phyloP scores from a whole-genome alignment of 1,284 basidiomycete species.

The Sporisorium reilianum region DNA sequence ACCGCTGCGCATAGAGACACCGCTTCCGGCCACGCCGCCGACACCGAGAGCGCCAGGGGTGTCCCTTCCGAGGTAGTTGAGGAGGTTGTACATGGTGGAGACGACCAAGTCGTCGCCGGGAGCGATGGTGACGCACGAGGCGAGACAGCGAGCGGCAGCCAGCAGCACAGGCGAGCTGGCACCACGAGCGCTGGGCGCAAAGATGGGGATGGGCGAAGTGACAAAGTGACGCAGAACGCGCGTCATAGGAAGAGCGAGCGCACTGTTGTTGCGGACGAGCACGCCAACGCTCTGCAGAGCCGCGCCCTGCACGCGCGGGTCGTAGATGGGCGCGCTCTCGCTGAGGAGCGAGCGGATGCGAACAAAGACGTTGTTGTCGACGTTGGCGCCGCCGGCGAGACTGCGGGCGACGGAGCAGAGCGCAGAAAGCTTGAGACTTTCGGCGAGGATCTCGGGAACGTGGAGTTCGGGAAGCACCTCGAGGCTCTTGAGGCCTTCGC shows the following conservation, averaged over 20 bases:
- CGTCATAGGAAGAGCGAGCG: conserved; percentile 81
- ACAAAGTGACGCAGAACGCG: conserved; percentile 87
- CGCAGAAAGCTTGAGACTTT: conserved; percentile 83
- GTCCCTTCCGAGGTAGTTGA: conserved; percentile 89
- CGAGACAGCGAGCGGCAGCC: conserved; percentile 88
- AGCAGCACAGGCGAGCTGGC: conserved; percentile 81
- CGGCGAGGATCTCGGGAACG: conserved; percentile 54
- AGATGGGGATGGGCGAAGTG: conserved; percentile 86
- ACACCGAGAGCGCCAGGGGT: conserved; percentile 70
- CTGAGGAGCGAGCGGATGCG: conserved; percentile 82
- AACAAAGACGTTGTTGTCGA: conserved; percentile 78
- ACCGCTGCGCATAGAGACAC: conserved; percentile 73
- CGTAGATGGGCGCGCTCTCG: conserved; percentile 82
- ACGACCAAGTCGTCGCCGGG: conserved; percentile 90
- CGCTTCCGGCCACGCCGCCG: conserved; percentile 71
- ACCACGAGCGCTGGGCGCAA: conserved; percentile 74
- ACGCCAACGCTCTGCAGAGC: conserved; percentile 84
- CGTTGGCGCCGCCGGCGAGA: conserved; percentile 67
- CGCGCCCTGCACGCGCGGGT: conserved; percentile 84
- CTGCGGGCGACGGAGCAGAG: conserved; percentile 82
- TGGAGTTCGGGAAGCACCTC: conserved; percentile 57
- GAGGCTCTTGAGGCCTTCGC: conserved; percentile 49
- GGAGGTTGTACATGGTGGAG: conserved; percentile 93
- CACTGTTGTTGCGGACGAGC: conserved; percentile 85
- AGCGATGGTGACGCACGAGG: conserved; percentile 85